Percentiles rank a stretch among this genome's conserved stretches.
Conservation (phyloP, 176 grass and related monocot species). For the Musa beccarii region DNA sequence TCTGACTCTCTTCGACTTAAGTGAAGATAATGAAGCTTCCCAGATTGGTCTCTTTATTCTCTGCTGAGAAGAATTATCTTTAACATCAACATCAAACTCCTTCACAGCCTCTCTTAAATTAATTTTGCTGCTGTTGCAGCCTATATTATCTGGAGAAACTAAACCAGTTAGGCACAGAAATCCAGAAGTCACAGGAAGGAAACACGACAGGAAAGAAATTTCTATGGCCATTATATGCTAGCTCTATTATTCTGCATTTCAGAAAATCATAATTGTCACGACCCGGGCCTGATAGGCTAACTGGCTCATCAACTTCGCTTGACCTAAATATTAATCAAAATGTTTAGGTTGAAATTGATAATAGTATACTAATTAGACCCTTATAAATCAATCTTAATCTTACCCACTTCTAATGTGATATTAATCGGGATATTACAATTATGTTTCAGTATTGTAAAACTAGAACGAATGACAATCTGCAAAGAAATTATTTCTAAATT, state of each 20-base stretch:
- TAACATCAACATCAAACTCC: slow-evolving; percentile 14
- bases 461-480: background rate
- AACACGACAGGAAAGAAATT: background rate
- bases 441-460: background rate
- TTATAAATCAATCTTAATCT: too few relatives aligned
- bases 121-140: slow-evolving; percentile 16
- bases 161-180: background rate
- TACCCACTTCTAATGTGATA: too few relatives aligned
- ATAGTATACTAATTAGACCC: too few relatives aligned
- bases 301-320: too few relatives aligned
- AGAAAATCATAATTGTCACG: too few relatives aligned
- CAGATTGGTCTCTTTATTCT: slow-evolving; percentile 49
- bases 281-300: too few relatives aligned
- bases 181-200: background rate
- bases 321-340: too few relatives aligned
- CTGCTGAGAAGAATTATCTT: slow-evolving; percentile 26
- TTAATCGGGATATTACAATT: too few relatives aligned
- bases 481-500: background rate
- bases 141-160: slow-evolving; percentile 21
- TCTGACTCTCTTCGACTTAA: slow-evolving; percentile 77
- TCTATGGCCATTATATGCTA: background rate
- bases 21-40: slow-evolving; percentile 55
- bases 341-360: too few relatives aligned
- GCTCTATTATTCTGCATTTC: background rate
- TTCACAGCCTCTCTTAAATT: slow-evolving; percentile 8